Conservation (phyloP, 179 eudicot species). For the Vitellaria paradoxa region DNA sequence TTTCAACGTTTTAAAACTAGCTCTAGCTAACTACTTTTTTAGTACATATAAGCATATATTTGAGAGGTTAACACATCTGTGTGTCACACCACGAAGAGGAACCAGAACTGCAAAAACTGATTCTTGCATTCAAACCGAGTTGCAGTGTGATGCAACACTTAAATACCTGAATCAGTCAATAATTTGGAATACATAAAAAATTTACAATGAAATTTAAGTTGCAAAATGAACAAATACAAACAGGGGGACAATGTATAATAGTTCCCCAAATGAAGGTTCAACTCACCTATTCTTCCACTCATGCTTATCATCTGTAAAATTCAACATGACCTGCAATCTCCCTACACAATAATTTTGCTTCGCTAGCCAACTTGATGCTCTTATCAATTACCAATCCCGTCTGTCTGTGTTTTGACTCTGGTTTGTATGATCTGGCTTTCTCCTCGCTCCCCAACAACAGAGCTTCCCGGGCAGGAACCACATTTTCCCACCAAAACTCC, state of each 20-base stretch:
- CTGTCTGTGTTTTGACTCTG: slow-evolving; percentile 61
- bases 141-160: background rate
- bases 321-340: slow-evolving; percentile 81
- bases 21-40: too few species aligned
- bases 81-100: background rate
- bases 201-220: background rate
- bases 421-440: slow-evolving; percentile 57
- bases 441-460: slow-evolving; percentile 55
- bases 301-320: slow-evolving; percentile 36
- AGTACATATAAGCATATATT: too few species aligned
- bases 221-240: background rate
- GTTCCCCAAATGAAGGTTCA: slow-evolving; percentile 1
- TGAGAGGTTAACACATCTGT: background rate
- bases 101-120: background rate
- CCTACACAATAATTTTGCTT: slow-evolving; percentile 65
- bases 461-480: slow-evolving; percentile 75
- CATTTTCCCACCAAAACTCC: slow-evolving; percentile 97
- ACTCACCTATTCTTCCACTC: background rate
- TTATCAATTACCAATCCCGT: slow-evolving; percentile 54
- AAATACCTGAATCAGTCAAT: background rate
- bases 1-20: too few species aligned
- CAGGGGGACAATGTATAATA: background rate
- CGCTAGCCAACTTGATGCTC: slow-evolving; percentile 69
- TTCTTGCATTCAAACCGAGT: background rate
- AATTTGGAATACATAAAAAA: background rate